Evolutionary conservation across 495 filamentous ascomycete genomes (phyloP), one percentile per base, ranked within the genome.

Genomic region (Hypomontagnella monticulosa): DNA sequence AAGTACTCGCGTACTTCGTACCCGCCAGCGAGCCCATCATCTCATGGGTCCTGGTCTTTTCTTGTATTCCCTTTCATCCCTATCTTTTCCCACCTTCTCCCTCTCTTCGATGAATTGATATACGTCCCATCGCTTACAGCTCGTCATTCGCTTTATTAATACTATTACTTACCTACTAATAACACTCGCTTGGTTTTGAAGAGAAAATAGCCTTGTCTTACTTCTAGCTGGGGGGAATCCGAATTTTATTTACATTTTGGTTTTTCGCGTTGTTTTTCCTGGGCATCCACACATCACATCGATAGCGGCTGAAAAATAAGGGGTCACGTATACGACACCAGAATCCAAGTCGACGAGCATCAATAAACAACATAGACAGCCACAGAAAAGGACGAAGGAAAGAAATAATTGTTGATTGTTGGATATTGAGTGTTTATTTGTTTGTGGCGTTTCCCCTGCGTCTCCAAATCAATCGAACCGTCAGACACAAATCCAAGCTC

Each of bases 61-160:
- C 42, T 51, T 55, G 30, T 52, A 30, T 19, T 57, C 52, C 47
- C 46, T 18, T 38, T 42, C 43, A 14, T 47, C 53, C 41, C 34
- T 30, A 41, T 65, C 37, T 27, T 40, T 37, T 57, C 49, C 42
- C 47, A 43, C 43, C 55, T 33, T 47, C 30, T 56, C 44, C 44
- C 40, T 40, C 33, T 27, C 23, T 44, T 48, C 58, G 55, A 63
- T 63, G 66, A 69, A 56, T 50, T 63, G 55, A 67, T 52, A 41
- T 36, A 20, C 27, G 14, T 40, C 41, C 57, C 66, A 63, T 69
- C 66, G 50, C 40, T 18, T 61, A 46, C 30, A 55, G 56, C 12
- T 46, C 32, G 66, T 63, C 66, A 56, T 69, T 69, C 66, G 66
- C 66, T 69, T 69, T 59, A 60, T 69, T 59, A 60, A 54, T 69